These are phyloP conservation scores for Hawksworthiomyces lignivorus DNA, from an alignment of 2,329 filamentous ascomycete genomes.

Conservation along the genomic window DNA sequence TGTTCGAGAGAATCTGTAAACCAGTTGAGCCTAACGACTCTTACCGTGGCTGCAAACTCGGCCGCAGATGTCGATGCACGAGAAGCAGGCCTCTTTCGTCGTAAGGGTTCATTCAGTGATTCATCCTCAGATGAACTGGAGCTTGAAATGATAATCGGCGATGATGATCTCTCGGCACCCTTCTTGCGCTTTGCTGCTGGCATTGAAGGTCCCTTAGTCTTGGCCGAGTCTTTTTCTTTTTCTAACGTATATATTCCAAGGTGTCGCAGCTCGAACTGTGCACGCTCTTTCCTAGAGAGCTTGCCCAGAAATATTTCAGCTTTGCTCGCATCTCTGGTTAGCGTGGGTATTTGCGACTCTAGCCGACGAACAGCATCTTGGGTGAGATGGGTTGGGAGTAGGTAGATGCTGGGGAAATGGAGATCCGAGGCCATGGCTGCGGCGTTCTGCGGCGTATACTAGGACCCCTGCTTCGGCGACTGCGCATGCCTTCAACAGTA, in stretches of 20 bases:
- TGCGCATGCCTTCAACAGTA: background rate
- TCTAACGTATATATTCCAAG: slow-evolving; percentile 55
- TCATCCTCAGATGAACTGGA: slow-evolving; percentile 21
- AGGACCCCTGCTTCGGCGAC: background rate
- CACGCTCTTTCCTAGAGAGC: slow-evolving; percentile 60
- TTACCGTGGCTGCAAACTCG: slow-evolving; percentile 22
- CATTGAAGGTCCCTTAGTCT: background rate
- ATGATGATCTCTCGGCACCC: background rate
- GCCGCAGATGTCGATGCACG: too few relatives aligned
- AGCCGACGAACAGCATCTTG: slow-evolving; percentile 54
- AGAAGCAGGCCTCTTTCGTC: too few relatives aligned
- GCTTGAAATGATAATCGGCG: slow-evolving; percentile 10
- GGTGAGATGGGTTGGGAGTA: slow-evolving; percentile 64
- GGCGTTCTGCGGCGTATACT: background rate
- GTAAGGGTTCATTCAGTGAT: too few relatives aligned
- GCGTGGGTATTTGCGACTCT: slow-evolving; percentile 54
- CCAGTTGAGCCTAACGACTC: slow-evolving; percentile 54
- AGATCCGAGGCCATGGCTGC: slow-evolving; percentile 1
- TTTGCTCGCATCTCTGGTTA: slow-evolving; percentile 66
- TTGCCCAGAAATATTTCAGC: slow-evolving; percentile 69
- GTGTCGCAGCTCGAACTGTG: slow-evolving; percentile 67
- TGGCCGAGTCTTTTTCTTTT: slow-evolving; percentile 13
- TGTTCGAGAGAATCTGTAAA: slow-evolving; percentile 43
- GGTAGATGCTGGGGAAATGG: slow-evolving; percentile 58
- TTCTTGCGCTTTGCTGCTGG: slow-evolving; percentile 12